These are phyloP conservation scores for Taxawa tesnikishii DNA, from an alignment of 2,329 filamentous ascomycete genomes.

Conservation along the genomic window DNA sequence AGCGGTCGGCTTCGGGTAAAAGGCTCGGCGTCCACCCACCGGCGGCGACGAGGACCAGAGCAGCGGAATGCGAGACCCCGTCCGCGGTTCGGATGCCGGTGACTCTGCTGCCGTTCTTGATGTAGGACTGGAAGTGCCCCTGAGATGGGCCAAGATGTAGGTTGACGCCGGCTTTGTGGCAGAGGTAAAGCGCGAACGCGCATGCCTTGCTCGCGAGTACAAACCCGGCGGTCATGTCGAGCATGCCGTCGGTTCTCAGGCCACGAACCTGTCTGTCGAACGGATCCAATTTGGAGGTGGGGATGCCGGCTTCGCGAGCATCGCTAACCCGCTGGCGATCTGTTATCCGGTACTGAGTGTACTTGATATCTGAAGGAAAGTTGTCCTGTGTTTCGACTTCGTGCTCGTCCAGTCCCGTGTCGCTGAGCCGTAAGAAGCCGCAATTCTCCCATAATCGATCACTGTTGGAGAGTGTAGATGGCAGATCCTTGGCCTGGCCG, in stretches of 20 bases:
- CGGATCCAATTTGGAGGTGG: conserved; percentile 2
- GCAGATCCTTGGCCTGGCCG: background rate
- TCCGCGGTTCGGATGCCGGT: conserved; percentile 2
- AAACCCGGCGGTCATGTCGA: conserved; percentile 5
- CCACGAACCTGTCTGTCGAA: conserved; percentile 2
- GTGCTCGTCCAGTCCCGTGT: conserved; percentile 9
- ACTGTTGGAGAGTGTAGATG: background rate
- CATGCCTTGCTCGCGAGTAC: conserved; percentile 4
- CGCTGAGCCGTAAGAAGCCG: conserved; percentile 13
- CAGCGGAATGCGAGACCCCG: conserved; percentile 7
- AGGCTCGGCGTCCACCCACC: conserved; percentile 17
- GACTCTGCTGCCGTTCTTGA: background rate
- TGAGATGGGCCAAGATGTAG: background rate
- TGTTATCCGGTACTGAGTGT: conserved; percentile 16
- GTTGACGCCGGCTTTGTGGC: background rate
- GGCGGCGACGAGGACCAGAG: conserved; percentile 14
- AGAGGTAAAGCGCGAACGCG: conserved; percentile 3
- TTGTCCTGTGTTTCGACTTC: conserved; percentile 13
- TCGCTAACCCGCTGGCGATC: conserved; percentile 5
- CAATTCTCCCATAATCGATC: conserved; percentile 14
- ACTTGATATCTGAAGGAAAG: conserved; percentile 13
- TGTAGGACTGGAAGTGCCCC: background rate
- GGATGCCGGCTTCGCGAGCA: background rate
- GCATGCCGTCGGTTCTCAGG: conserved; percentile 1
- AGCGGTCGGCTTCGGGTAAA: conserved; percentile 12